Percentiles rank a stretch among this genome's conserved stretches.
Conservation (phyloP, 306 rosid genomes). For the Cicer arietinum region DNA sequence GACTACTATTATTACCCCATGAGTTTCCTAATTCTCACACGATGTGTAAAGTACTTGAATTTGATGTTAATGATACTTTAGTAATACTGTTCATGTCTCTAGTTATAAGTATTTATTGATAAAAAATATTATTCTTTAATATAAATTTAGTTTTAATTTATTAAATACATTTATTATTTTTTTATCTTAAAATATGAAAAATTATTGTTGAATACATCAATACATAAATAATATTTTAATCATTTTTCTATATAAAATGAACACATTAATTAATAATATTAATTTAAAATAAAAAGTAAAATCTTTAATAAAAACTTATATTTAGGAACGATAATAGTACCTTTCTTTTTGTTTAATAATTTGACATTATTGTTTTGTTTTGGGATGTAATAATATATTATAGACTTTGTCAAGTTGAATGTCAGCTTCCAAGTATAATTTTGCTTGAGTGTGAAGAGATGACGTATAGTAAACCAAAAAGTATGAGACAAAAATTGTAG, state of each 20-base stretch:
- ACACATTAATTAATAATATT: no score
- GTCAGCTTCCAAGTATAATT: not conserved
- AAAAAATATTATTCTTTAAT: not conserved
- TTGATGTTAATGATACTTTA: constrained; percentile 21
- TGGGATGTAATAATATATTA: not conserved
- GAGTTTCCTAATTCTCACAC: constrained; percentile 43
- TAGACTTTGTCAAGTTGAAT: constrained; percentile 1
- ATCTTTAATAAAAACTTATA: no score
- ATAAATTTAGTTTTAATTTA: not conserved
- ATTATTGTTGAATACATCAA: no score
- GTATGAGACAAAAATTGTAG: constrained; percentile 11
- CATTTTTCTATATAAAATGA: no score
- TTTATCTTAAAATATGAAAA: no score
- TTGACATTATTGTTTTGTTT: not conserved
- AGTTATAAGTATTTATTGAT: no score
- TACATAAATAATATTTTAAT: no score
- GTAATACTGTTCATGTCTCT: no score
- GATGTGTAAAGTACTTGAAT: constrained; percentile 35
- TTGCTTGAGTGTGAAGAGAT: not conserved
- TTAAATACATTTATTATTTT: no score
- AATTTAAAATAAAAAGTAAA: no score
- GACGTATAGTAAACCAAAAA: not conserved
- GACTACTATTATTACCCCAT: not conserved
- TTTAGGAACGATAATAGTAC: no score
- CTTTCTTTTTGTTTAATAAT: not conserved